Evolutionary conservation across 805 yeast species (phyloP).

Genomic region (Metahyphopichia silvanorum): DNA sequence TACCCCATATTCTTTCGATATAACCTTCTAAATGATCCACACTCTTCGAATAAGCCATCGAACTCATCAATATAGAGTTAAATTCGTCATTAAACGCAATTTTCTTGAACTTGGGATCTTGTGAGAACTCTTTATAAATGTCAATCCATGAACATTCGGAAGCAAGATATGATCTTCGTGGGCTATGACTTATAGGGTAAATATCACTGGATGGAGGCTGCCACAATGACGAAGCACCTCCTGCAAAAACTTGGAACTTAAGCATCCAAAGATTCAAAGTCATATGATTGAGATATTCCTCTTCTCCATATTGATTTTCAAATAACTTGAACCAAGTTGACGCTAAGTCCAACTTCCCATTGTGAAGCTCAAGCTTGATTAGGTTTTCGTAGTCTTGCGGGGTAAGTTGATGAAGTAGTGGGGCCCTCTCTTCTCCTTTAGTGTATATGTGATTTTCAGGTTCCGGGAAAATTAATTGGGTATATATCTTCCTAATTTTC

Average conservation of each 20-base stretch:
- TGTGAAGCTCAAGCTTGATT: constrained; percentile 30
- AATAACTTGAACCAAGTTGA: constrained; percentile 36
- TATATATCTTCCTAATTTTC: constrained; percentile 22
- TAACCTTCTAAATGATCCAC: constrained; percentile 17
- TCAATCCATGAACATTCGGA: constrained; percentile 16
- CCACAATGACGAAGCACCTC: constrained; percentile 35
- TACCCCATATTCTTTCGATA: constrained; percentile 31
- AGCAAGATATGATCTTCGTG: constrained; percentile 16
- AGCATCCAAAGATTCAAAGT: constrained; percentile 33
- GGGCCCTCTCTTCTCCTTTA: background rate
- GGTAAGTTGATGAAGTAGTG: constrained; percentile 12
- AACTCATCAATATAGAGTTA: constrained; percentile 25
- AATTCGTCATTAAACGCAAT: constrained; percentile 17
- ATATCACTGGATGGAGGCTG: constrained; percentile 16
- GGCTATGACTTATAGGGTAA: constrained; percentile 10
- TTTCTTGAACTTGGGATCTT: constrained; percentile 3
- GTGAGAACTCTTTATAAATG: constrained; percentile 20
- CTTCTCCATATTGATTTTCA: constrained; percentile 17
- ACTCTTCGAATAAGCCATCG: constrained; percentile 26
- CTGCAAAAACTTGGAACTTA: constrained; percentile 27
- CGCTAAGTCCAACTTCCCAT: constrained; percentile 38
- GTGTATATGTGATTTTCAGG: constrained; percentile 16
- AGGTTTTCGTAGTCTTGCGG: constrained; percentile 37
- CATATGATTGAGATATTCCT: constrained; percentile 15
- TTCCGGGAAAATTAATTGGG: constrained; percentile 18